These are phyloP conservation scores for Mortierella sp. DNA, from an alignment of 371 early-diverging fungal genomes.

Conservation along the genomic window DNA sequence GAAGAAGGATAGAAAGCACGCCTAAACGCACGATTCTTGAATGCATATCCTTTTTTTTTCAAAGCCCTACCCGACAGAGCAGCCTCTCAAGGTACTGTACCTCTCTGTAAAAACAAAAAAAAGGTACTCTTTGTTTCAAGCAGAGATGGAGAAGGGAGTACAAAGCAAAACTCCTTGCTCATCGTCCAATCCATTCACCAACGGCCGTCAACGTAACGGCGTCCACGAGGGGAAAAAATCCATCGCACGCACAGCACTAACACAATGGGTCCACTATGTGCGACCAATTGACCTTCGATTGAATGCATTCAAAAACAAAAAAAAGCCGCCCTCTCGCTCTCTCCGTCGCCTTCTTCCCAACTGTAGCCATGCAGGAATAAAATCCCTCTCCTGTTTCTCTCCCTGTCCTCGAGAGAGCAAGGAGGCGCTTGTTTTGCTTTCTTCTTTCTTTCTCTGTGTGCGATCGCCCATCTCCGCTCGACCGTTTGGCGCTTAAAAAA, in stretches of 20 bases:
- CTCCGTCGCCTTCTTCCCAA: background rate
- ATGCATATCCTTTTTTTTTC: background rate
- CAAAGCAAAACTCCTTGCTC: background rate
- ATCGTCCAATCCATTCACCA: background rate
- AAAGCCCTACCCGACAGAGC: background rate
- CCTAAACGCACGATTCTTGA: background rate
- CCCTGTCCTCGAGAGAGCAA: background rate
- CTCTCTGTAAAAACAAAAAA: too few species aligned
- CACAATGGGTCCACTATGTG: background rate
- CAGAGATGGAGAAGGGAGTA: too few species aligned
- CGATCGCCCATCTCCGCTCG: constrained; percentile 5
- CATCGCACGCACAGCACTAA: background rate
- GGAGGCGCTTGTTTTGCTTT: background rate
- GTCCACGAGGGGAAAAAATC: background rate
- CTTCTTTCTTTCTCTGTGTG: background rate
- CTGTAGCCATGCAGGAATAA: background rate
- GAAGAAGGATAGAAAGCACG: background rate
- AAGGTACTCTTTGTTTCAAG: constrained; percentile 4
- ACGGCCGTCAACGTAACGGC: background rate
- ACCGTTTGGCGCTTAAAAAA: background rate
- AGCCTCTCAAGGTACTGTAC: too few species aligned
- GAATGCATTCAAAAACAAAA: background rate
- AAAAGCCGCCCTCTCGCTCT: background rate
- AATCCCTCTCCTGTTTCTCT: background rate
- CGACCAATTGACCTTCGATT: background rate